Evolutionary conservation across 345 rosid species (phyloP).

Genomic region (Mallotus nudiflorus): DNA sequence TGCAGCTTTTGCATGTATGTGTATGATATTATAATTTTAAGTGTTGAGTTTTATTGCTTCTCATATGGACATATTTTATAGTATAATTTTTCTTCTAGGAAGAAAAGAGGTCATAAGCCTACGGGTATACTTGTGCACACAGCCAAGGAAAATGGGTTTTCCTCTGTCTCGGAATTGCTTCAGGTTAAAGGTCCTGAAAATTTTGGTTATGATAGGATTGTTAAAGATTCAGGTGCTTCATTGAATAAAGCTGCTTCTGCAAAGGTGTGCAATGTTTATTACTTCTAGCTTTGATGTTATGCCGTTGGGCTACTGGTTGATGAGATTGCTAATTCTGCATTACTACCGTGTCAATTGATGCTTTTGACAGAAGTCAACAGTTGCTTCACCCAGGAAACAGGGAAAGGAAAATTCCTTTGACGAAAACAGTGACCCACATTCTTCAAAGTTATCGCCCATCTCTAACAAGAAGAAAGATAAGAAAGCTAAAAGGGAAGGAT

Average conservation of each 20-base stretch:
- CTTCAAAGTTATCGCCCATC: slow-evolving; percentile 13
- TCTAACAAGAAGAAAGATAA: slow-evolving; percentile 32
- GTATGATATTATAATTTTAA: background rate
- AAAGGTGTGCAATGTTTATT: slow-evolving; percentile 29
- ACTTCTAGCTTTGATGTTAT: background rate
- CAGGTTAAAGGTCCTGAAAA: slow-evolving; percentile 41
- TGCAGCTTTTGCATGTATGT: slow-evolving; percentile 84
- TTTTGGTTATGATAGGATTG: slow-evolving; percentile 26
- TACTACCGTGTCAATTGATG: slow-evolving; percentile 11
- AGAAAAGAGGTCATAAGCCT: slow-evolving; percentile 65
- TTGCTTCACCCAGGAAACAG: slow-evolving; percentile 34
- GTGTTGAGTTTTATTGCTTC: background rate
- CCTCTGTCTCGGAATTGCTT: slow-evolving; percentile 70
- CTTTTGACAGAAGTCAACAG: slow-evolving; percentile 34
- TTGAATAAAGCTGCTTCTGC: slow-evolving; percentile 24
- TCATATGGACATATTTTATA: background rate
- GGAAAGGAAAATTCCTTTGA: slow-evolving; percentile 63
- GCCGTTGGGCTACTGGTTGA: slow-evolving; percentile 5
- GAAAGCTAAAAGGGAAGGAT: slow-evolving; percentile 43
- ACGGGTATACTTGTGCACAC: slow-evolving; percentile 62
- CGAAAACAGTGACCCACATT: slow-evolving; percentile 32
- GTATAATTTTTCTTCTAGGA: slow-evolving; percentile 46
- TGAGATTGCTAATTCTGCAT: background rate
- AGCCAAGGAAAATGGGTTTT: slow-evolving; percentile 68
- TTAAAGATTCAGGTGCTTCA: slow-evolving; percentile 21